Conservation (phyloP, 2,329 filamentous ascomycete genomes). For the Fusarium sulawesiense region DNA sequence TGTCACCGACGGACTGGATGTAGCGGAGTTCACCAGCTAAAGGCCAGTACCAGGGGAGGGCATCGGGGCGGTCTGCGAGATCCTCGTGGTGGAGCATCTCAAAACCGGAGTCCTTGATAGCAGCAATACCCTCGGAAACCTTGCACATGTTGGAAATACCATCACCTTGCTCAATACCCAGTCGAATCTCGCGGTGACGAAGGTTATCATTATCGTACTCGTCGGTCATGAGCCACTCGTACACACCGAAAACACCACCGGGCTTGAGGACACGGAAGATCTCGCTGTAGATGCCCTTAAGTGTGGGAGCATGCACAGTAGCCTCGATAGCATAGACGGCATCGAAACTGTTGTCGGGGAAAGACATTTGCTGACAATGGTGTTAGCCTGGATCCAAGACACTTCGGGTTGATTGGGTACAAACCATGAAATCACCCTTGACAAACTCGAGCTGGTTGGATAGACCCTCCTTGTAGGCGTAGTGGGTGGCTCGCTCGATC, state of each 20-base stretch:
- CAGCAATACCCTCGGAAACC: slow-evolving; percentile 80
- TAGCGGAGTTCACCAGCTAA: slow-evolving; percentile 86
- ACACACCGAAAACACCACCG: slow-evolving; percentile 94
- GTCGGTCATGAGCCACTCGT: slow-evolving; percentile 99
- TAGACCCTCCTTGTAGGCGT: slow-evolving; percentile 84
- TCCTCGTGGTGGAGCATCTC: slow-evolving; percentile 87
- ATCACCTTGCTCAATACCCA: slow-evolving; percentile 94
- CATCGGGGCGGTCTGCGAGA: slow-evolving; percentile 79
- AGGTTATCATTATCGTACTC: slow-evolving; percentile 90
- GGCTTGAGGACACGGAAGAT: slow-evolving; percentile 97
- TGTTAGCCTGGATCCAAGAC: slow-evolving; percentile 15
- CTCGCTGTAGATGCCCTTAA: slow-evolving; percentile 92
- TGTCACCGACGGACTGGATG: slow-evolving; percentile 81
- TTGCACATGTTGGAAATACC: slow-evolving; percentile 98
- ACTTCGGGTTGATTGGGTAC: slow-evolving; percentile 24
- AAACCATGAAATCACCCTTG: slow-evolving; percentile 95
- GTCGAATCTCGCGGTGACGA: slow-evolving; percentile 87
- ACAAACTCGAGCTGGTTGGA: slow-evolving; percentile 83
- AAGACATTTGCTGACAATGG: slow-evolving; percentile 81
- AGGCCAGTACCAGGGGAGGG: slow-evolving; percentile 93
- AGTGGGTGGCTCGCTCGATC: slow-evolving; percentile 90
- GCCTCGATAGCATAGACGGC: slow-evolving; percentile 98
- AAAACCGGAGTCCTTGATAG: slow-evolving; percentile 90
- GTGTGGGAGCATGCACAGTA: slow-evolving; percentile 90
- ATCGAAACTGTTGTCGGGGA: slow-evolving; percentile 91